Conservation (phyloP, 768 basidiomycete genomes). For the Leucosporidium creatinivorum region DNA sequence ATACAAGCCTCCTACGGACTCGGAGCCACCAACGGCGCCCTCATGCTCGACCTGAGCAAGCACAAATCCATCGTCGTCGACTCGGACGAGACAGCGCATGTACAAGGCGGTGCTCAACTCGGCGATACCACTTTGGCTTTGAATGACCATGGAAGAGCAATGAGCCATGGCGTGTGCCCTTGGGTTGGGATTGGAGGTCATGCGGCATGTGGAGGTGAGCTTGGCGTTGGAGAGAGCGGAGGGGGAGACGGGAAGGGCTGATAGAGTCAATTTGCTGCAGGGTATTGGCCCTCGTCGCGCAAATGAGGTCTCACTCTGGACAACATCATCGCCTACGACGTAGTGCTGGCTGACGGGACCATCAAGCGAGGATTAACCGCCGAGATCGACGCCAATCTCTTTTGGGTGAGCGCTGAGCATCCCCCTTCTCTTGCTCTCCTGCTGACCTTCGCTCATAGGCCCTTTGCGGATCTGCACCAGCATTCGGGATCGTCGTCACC, state of each 20-base stretch:
- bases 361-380: slow-evolving; percentile 35
- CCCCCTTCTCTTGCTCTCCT: neutral
- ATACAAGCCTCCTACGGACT: slow-evolving; percentile 46
- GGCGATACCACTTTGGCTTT: slow-evolving; percentile 28
- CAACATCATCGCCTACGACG: slow-evolving; percentile 44
- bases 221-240: slow-evolving; percentile 47
- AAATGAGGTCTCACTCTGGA: slow-evolving; percentile 53
- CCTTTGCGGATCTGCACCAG: slow-evolving; percentile 39
- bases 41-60: slow-evolving; percentile 49
- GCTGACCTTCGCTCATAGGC: slow-evolving; percentile 22
- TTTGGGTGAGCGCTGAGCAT: slow-evolving; percentile 44
- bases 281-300: slow-evolving; percentile 51
- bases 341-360: slow-evolving; percentile 37
- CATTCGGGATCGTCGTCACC: slow-evolving; percentile 39
- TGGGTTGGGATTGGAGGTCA: slow-evolving; percentile 36
- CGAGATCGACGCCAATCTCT: slow-evolving; percentile 47
- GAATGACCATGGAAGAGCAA: slow-evolving; percentile 37
- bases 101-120: slow-evolving; percentile 30
- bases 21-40: slow-evolving; percentile 41
- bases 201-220: slow-evolving; percentile 10
- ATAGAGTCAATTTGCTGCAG: slow-evolving; percentile 23
- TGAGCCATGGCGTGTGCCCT: slow-evolving; percentile 54
- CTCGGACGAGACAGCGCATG: slow-evolving; percentile 43
- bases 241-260: too few relatives aligned
- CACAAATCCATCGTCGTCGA: slow-evolving; percentile 46